A percentile compares a stretch with the other conserved stretches of the same genome.
These are phyloP conservation scores for Colletotrichum sp. DNA, from an alignment of 2,329 filamentous ascomycete species.

Conservation along the genomic window DNA sequence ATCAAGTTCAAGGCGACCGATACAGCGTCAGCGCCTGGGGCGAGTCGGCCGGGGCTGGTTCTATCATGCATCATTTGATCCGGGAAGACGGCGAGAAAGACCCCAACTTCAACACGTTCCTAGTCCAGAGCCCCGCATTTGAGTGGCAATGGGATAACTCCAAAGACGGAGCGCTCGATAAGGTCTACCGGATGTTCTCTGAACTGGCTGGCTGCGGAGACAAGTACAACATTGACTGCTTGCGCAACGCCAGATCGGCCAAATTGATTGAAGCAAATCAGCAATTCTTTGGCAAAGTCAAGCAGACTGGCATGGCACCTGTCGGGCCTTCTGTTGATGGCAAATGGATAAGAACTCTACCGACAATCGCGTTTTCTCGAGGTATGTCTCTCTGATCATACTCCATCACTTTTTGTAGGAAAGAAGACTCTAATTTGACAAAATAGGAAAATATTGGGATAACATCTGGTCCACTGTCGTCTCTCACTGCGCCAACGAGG, in stretches of 20 bases:
- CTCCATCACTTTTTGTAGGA: background rate
- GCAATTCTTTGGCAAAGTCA: slow-evolving; percentile 25
- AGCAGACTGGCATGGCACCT: slow-evolving; percentile 32
- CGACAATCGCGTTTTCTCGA: slow-evolving; percentile 31
- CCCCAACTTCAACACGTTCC: slow-evolving; percentile 43
- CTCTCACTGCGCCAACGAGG: slow-evolving; percentile 35
- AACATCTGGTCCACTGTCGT: slow-evolving; percentile 31
- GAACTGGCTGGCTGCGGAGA: slow-evolving; percentile 33
- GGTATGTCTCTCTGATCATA: slow-evolving; percentile 12
- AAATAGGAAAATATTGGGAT: slow-evolving; percentile 25
- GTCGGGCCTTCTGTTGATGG: slow-evolving; percentile 37
- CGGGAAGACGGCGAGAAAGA: slow-evolving; percentile 45
- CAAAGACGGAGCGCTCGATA: slow-evolving; percentile 30
- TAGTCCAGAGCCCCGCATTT: slow-evolving; percentile 39
- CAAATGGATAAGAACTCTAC: slow-evolving; percentile 34
- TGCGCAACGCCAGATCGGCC: slow-evolving; percentile 27
- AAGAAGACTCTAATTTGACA: background rate
- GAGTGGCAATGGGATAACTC: slow-evolving; percentile 36
- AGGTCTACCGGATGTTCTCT: slow-evolving; percentile 35
- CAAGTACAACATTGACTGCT: slow-evolving; percentile 29
- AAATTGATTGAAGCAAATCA: slow-evolving; percentile 31
- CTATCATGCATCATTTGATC: slow-evolving; percentile 55
- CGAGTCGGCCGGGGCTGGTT: slow-evolving; percentile 55
- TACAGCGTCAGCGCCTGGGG: slow-evolving; percentile 52
- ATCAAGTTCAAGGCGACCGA: slow-evolving; percentile 51